Evolutionary conservation across 1,284 basidiomycete genomes (phyloP), one percentile per base, ranked within the genome.

Genomic region (Cryptococcus neoformans): DNA sequence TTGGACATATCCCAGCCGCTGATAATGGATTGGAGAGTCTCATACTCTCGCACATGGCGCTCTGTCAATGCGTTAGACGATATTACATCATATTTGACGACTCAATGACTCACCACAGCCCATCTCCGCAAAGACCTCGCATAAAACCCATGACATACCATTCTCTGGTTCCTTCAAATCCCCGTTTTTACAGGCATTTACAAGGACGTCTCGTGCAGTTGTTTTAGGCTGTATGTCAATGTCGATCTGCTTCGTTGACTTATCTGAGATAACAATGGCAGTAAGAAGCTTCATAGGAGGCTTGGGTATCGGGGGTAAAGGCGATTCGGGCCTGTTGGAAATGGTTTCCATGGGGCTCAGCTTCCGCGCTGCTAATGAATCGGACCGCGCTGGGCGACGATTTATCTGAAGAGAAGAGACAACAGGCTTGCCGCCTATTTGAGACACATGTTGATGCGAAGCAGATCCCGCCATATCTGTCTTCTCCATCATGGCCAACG

Each of bases 11-110:
- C 87, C 92, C 92, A 95, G 3, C 89, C 87, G 12, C 84, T 83
- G 60, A 87, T 83, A 36, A 93, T 82, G 56, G 87, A 85, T 36
- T 81, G 76, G 14, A 94, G 72, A 28, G 85, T 76, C 73, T 96
- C 92, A 68, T 87, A 95, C 68, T 57, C 92, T 57, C 92, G 81
- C 48, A 95, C 80, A 9, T 91, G 91, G 3, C 92, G 87, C 74
- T 96, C 92, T 91, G 67, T 16, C 59, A 9, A 44, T 60, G 44
- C 12, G 37, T 58, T 47, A 54, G 58, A 14, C 53, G 34, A 36
- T 35, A n/a, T 11, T n/a, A 10, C 5, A 14, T 47, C 39, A 44
- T 4, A 7, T 28, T 42, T 7, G 28, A 45, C 35, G 6, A 34
- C n/a, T 48, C 47, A n/a, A 35, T 1, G 3, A 71, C 70, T 61